Evolutionary conservation across 2,329 filamentous ascomycete species (phyloP), one percentile per base, ranked within the genome.

Genomic region (Monosporascus sp.): DNA sequence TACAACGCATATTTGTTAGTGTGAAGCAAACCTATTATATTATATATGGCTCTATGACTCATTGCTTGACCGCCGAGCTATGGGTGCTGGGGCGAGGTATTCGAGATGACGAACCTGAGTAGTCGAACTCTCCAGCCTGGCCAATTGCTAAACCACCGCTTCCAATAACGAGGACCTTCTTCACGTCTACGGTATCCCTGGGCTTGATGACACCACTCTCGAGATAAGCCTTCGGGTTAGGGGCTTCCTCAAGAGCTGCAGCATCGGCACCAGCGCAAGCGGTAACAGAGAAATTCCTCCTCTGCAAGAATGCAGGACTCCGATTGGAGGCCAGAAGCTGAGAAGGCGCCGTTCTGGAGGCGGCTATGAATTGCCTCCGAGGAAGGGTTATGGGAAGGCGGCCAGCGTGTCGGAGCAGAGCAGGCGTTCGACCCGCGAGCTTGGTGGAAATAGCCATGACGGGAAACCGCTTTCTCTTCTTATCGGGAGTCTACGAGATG

Each of bases 91-190:
- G 20, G 20, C 27, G 8, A 52, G 42, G 25, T 15, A 14, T 38
- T n/a, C 39, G 34, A 25, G 17, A 47, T 60, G 58, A 80, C 85
- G 61, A 79, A 96, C 91, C 93, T 72, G 94, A 97, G 74, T 97
- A 97, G 75, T 97, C 93, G 66, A 97, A 97, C 77, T 97, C 93
- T 76, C 93, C 93, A 60, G 93, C 93, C 75, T 97, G 93, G 59
- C 93, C 93, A 82, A 97, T 97, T 70, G 90, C 90, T 63, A 97
- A 81, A 73, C 93, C 93, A 76, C 93, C 93, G 75, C 87, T 92
- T 54, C 93, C 93, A 77, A 97, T 96, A 63, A 97, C 92, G 57
- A 97, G 78, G 50, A 97, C 93, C 78, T 97, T 97, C 79, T 96
- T 96, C 60, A 97, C 91, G 69, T 96, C 84, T 49, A 97, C 87